Conservation (phyloP, 176 grass and related monocot species). For the Puya raimondii region DNA sequence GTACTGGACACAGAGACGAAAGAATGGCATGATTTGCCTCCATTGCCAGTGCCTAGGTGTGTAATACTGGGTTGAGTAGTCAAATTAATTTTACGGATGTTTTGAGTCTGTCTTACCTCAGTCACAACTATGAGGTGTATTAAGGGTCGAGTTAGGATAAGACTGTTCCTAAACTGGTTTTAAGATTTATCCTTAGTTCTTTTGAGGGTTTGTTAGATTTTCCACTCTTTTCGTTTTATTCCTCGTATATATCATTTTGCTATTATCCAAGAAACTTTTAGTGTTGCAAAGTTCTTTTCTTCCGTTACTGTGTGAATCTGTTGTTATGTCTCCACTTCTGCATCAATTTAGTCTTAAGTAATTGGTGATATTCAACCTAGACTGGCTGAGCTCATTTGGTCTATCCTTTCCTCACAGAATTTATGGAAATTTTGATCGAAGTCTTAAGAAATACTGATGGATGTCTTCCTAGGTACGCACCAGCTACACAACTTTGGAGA, state of each 20-base stretch:
- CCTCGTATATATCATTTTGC: too few relatives aligned
- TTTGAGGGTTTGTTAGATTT: too few relatives aligned
- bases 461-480: conserved; percentile 65
- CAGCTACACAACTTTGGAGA: conserved; percentile 96
- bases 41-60: conserved; percentile 83
- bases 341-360: too few relatives aligned
- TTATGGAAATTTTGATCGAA: background rate
- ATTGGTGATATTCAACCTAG: too few relatives aligned
- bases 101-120: background rate
- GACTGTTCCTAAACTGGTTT: too few relatives aligned
- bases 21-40: conserved; percentile 74
- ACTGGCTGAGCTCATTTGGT: background rate
- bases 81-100: background rate
- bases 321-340: too few relatives aligned
- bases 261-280: too few relatives aligned
- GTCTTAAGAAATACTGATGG: background rate
- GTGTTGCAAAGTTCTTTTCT: too few relatives aligned
- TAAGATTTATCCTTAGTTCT: too few relatives aligned
- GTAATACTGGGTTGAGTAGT: background rate
- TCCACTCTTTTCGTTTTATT: too few relatives aligned
- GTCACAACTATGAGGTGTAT: background rate
- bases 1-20: conserved; percentile 81
- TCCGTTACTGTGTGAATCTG: too few relatives aligned
- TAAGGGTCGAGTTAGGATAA: too few relatives aligned
- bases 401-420: background rate